Evolutionary conservation across 2,329 filamentous ascomycete genomes (phyloP).

Genomic region (Phialocephala subalpina): DNA sequence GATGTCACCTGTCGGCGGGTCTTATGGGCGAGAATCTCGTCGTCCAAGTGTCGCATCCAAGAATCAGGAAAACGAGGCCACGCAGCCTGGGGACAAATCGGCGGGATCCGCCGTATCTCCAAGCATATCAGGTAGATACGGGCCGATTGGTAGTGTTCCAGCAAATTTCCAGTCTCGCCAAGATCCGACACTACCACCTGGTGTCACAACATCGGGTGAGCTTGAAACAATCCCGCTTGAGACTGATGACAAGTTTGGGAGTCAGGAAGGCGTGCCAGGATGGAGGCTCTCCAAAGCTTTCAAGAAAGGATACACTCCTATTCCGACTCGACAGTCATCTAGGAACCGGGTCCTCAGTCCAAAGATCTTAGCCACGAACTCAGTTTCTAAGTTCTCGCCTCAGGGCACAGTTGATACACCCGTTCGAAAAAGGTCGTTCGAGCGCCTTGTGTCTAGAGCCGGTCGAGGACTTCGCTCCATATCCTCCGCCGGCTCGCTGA

Average conservation of each 20-base stretch:
- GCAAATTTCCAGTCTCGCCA: conserved; percentile 10
- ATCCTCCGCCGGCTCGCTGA: conserved; percentile 30
- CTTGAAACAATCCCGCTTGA: conserved; percentile 30
- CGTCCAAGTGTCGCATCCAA: conserved; percentile 8
- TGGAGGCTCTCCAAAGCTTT: conserved; percentile 16
- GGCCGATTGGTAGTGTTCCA: background rate
- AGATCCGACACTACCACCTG: conserved; percentile 14
- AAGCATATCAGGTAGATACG: background rate
- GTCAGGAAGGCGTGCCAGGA: conserved; percentile 21
- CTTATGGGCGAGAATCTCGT: background rate
- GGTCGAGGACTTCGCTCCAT: conserved; percentile 26
- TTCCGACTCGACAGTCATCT: conserved; percentile 36
- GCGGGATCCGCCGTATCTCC: background rate
- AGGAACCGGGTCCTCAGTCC: conserved; percentile 30
- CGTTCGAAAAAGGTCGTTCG: conserved; percentile 18
- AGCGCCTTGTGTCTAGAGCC: conserved; percentile 16
- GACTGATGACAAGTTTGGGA: conserved; percentile 16
- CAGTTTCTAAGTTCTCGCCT: conserved; percentile 18
- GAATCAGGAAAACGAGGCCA: conserved; percentile 8
- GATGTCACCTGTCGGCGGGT: background rate
- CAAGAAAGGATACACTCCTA: conserved; percentile 22
- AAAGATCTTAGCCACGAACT: conserved; percentile 24
- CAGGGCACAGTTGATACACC: conserved; percentile 16
- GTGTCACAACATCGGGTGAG: conserved; percentile 14
- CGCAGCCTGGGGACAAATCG: background rate